A percentile compares a stretch with the other conserved stretches of the same genome.
These are phyloP conservation scores for Hypoxylon sp. DNA, from an alignment of 2,329 filamentous ascomycete genomes.

Conservation along the genomic window DNA sequence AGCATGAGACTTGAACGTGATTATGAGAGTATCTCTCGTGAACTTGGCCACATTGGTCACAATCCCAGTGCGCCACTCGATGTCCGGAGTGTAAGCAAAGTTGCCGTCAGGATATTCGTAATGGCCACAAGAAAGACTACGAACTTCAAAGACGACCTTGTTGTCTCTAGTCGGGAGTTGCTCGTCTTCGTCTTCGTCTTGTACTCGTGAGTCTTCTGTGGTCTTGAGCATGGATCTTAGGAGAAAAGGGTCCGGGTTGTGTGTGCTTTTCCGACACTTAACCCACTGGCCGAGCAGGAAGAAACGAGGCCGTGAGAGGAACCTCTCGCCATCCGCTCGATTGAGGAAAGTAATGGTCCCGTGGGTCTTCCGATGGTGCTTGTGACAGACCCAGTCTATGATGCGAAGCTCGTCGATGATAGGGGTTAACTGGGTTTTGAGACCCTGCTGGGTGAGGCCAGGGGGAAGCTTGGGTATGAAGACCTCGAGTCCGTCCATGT, in stretches of 20 bases:
- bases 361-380: slow-evolving; percentile 51
- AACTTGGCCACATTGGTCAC: slow-evolving; percentile 58
- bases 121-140: slow-evolving; percentile 60
- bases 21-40: slow-evolving; percentile 56
- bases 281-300: slow-evolving; percentile 47
- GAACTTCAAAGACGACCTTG: slow-evolving; percentile 41
- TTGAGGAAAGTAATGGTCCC: slow-evolving; percentile 61
- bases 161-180: slow-evolving; percentile 39
- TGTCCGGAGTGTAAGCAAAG: slow-evolving; percentile 61
- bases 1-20: slow-evolving; percentile 49
- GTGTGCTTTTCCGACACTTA: slow-evolving; percentile 55
- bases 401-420: slow-evolving; percentile 58
- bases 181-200: slow-evolving; percentile 41
- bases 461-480: slow-evolving; percentile 59
- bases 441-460: slow-evolving; percentile 54
- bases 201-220: slow-evolving; percentile 48
- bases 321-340: slow-evolving; percentile 55
- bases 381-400: slow-evolving; percentile 59
- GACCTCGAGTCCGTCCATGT: slow-evolving; percentile 57
- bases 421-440: slow-evolving; percentile 57
- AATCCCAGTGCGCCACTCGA: slow-evolving; percentile 54
- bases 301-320: slow-evolving; percentile 51
- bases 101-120: slow-evolving; percentile 56
- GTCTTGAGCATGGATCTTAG: slow-evolving; percentile 53
- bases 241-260: slow-evolving; percentile 52